Conservation (phyloP, 257 asterid species). For the Solanum habrochaites region DNA sequence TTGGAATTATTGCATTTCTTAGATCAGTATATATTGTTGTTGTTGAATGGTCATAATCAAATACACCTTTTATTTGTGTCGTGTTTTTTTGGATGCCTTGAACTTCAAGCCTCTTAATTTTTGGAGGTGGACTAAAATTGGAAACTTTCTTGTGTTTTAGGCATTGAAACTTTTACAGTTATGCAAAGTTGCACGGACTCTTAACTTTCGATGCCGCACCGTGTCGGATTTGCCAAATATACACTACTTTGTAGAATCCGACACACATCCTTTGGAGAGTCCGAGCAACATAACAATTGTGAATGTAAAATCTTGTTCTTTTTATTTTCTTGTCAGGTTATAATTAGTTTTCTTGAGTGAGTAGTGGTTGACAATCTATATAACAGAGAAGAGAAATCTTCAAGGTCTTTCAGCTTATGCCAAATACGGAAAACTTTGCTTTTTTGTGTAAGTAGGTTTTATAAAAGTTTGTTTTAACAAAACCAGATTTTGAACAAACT, state of each 20-base stretch:
- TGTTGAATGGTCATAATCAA: background rate
- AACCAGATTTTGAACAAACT: background rate
- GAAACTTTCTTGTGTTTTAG: background rate
- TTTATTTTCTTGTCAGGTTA: background rate
- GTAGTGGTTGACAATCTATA: background rate
- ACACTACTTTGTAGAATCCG: background rate
- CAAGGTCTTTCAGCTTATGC: background rate
- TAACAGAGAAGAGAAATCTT: background rate
- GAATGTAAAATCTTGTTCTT: background rate
- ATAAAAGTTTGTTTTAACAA: background rate
- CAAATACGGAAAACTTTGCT: background rate
- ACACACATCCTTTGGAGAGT: background rate
- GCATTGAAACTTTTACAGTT: background rate
- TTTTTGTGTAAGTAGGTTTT: background rate
- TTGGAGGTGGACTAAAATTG: background rate
- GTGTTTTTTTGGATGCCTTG: background rate
- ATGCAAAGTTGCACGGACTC: background rate
- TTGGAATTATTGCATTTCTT: background rate
- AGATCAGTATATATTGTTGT: background rate
- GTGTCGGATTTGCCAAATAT: background rate
- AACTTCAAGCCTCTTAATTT: background rate
- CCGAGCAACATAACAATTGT: background rate
- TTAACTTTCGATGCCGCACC: background rate
- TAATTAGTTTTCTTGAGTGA: background rate
- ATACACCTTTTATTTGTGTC: background rate